Percentiles rank a stretch among this genome's conserved stretches.
phyloP scores from a whole-genome alignment of 78 protist genomes.

The Cavenderia fasciculata region DNA sequence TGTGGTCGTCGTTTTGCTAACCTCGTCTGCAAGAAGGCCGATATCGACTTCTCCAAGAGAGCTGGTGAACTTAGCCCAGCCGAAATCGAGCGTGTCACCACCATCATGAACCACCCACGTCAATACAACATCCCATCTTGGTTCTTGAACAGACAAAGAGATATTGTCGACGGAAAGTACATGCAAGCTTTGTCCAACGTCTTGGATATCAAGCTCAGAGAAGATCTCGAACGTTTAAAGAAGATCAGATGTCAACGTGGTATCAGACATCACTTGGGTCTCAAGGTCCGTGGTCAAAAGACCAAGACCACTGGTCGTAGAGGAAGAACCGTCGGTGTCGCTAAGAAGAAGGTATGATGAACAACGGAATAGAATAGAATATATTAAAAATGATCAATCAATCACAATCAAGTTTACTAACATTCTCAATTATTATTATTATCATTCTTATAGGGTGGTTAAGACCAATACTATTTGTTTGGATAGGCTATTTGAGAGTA shows the following conservation, averaged over 20 bases:
- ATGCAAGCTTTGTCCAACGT: constrained; percentile 90
- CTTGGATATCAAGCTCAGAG: constrained; percentile 96
- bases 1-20: constrained; percentile 98
- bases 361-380: no score
- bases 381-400: no score
- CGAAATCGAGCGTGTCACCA: constrained; percentile 96
- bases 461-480: no score
- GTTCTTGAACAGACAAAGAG: constrained; percentile 98
- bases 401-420: no score
- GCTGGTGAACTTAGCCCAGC: constrained; percentile 98
- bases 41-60: constrained; percentile 92
- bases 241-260: constrained; percentile 98
- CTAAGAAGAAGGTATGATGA: constrained; percentile 73
- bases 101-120: constrained; percentile 97
- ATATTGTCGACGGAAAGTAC: constrained; percentile 94
- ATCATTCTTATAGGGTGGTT: no score
- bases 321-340: constrained; percentile 85
- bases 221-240: constrained; percentile 98
- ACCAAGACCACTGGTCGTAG: constrained; percentile 98
- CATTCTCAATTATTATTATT: no score
- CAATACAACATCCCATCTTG: constrained; percentile 99
- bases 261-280: constrained; percentile 98
- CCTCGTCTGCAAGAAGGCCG: constrained; percentile 98
- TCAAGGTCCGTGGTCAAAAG: constrained; percentile 99
- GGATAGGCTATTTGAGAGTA: no score